Percentiles rank a stretch among this genome's conserved stretches.
Evolutionary conservation across 2,329 filamentous ascomycete genomes (phyloP).

Genomic region (Alternaria ventricosa): DNA sequence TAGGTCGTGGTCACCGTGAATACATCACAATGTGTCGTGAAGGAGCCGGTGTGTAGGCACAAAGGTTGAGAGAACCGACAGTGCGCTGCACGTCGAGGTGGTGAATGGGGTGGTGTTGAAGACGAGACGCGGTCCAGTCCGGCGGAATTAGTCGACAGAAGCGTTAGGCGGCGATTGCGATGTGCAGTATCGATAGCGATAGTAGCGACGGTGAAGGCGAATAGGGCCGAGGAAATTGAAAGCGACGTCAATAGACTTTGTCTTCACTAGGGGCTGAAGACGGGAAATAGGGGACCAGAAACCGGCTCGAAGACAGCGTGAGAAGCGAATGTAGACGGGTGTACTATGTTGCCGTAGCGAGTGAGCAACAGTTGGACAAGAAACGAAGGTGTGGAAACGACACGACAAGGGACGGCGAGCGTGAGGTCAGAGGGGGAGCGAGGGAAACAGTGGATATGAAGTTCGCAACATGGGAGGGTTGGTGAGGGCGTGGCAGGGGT

Average conservation of each 20-base stretch:
- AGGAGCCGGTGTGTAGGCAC: slow-evolving; percentile 13
- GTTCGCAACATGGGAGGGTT: slow-evolving; percentile 10
- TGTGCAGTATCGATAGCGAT: not conserved
- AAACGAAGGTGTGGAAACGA: slow-evolving; percentile 33
- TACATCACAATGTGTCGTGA: slow-evolving; percentile 34
- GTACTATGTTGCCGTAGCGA: slow-evolving; percentile 41
- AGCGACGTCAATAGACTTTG: slow-evolving; percentile 9
- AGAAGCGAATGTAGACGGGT: slow-evolving; percentile 21
- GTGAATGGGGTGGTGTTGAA: slow-evolving; percentile 7
- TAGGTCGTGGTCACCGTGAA: slow-evolving; percentile 33
- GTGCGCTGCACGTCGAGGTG: slow-evolving; percentile 31
- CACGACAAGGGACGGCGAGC: slow-evolving; percentile 16
- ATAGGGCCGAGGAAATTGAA: slow-evolving; percentile 10
- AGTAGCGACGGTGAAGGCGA: slow-evolving; percentile 11
- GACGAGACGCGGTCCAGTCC: slow-evolving; percentile 8
- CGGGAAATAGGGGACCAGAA: not conserved
- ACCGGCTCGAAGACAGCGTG: slow-evolving; percentile 3
- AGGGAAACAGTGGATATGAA: slow-evolving; percentile 38
- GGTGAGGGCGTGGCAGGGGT: slow-evolving; percentile 8
- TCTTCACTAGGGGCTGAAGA: slow-evolving; percentile 9
- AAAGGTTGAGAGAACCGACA: slow-evolving; percentile 13
- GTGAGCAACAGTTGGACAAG: slow-evolving; percentile 40
- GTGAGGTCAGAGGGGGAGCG: slow-evolving; percentile 24
- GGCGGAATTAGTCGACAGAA: slow-evolving; percentile 6
- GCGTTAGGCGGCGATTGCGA: slow-evolving; percentile 10